Conservation (phyloP, 2,329 filamentous ascomycete species). For the Fusarium verticillioides region DNA sequence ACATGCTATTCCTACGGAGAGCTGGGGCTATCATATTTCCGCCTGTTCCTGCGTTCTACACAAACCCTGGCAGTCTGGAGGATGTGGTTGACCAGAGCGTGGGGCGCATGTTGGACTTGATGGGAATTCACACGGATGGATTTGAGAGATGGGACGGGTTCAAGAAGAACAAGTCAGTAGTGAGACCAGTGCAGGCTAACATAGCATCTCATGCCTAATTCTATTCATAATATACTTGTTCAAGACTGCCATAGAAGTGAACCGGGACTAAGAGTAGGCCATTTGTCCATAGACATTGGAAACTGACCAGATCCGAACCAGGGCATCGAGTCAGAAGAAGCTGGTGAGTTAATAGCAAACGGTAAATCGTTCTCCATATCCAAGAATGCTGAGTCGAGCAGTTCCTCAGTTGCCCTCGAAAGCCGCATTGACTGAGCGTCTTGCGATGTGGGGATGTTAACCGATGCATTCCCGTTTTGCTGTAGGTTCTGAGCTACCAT, state of each 20-base stretch:
- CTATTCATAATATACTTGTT: not conserved
- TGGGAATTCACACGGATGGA: not conserved
- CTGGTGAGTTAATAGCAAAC: not conserved
- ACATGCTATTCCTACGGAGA: not conserved
- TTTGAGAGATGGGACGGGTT: slow-evolving; percentile 4
- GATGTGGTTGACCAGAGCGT: not conserved
- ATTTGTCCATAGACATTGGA: not conserved
- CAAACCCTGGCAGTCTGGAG: not conserved
- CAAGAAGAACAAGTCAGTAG: not conserved
- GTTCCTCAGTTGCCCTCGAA: not conserved
- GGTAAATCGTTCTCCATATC: not conserved
- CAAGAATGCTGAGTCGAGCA: not conserved
- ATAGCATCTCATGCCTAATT: not conserved
- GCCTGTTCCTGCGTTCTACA: not conserved
- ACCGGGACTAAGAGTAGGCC: not conserved
- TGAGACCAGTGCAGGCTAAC: not conserved
- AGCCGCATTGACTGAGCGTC: not conserved
- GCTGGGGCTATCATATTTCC: not conserved
- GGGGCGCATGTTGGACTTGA: not conserved
- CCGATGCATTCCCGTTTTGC: not conserved
- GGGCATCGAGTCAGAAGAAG: not conserved
- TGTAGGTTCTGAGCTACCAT: not conserved
- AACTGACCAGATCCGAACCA: not conserved
- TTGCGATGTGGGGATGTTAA: not conserved
- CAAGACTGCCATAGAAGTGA: slow-evolving; percentile 1